A percentile compares a stretch with the other conserved stretches of the same genome.
Evolutionary conservation across 1,284 basidiomycete species (phyloP).

Genomic region (Schizophyllum commune): DNA sequence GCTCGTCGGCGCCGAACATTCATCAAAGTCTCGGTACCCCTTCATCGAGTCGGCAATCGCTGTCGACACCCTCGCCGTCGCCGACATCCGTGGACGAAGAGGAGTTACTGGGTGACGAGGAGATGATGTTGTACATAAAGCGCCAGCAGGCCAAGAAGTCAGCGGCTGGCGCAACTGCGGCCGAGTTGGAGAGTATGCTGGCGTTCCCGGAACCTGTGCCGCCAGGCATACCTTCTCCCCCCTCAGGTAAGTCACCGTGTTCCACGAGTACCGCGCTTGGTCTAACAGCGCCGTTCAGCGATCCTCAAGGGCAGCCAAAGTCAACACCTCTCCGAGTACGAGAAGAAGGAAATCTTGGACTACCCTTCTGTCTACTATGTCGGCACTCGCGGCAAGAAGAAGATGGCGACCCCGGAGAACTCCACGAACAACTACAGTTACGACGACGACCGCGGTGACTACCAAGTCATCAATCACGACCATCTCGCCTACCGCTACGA

Average conservation of each 20-base stretch:
- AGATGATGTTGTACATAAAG: slow-evolving; percentile 93
- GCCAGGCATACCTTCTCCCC: slow-evolving; percentile 62
- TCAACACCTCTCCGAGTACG: slow-evolving; percentile 74
- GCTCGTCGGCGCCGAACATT: slow-evolving; percentile 40
- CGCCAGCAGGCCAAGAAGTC: slow-evolving; percentile 86
- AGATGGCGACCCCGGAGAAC: slow-evolving; percentile 64
- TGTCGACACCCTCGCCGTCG: slow-evolving; percentile 75
- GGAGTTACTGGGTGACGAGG: slow-evolving; percentile 86
- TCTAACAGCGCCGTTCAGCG: slow-evolving; percentile 29
- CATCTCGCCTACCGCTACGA: slow-evolving; percentile 97
- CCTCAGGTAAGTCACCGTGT: slow-evolving; percentile 49
- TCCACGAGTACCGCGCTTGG: slow-evolving; percentile 3
- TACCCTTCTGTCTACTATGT: slow-evolving; percentile 82
- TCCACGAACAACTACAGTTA: slow-evolving; percentile 90
- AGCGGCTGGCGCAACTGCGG: slow-evolving; percentile 74
- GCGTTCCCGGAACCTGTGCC: slow-evolving; percentile 88
- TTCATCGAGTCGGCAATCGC: slow-evolving; percentile 64
- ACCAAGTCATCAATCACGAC: slow-evolving; percentile 84
- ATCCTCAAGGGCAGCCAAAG: slow-evolving; percentile 54
- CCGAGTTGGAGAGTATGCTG: slow-evolving; percentile 84
- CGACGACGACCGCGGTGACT: slow-evolving; percentile 98
- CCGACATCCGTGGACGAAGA: slow-evolving; percentile 81
- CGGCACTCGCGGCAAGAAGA: slow-evolving; percentile 78
- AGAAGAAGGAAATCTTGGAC: slow-evolving; percentile 88
- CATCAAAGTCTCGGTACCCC: slow-evolving; percentile 55